phyloP scores from a whole-genome alignment of 2,329 filamentous ascomycete genomes.

The Bipolaris oryzae region DNA sequence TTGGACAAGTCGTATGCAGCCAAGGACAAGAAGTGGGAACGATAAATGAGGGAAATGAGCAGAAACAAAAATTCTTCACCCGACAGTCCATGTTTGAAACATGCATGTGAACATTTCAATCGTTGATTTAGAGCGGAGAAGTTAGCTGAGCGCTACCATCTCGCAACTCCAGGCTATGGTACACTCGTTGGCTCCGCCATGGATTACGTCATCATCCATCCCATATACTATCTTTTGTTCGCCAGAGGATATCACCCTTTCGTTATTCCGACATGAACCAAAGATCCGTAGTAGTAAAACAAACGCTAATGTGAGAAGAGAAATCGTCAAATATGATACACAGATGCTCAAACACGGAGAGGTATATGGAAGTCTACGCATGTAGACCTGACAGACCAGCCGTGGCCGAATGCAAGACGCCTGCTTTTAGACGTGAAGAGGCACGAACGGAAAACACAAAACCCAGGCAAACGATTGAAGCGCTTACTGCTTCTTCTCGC shows the following conservation, averaged over 20 bases:
- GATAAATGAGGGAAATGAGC: background rate
- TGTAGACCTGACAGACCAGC: constrained; percentile 32
- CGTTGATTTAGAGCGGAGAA: constrained; percentile 39
- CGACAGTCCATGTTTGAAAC: background rate
- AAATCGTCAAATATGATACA: constrained; percentile 47
- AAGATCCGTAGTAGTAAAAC: constrained; percentile 38
- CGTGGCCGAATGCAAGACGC: constrained; percentile 47
- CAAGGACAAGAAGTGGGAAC: background rate
- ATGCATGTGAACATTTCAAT: constrained; percentile 17
- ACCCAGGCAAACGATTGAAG: constrained; percentile 23
- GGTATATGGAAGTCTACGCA: constrained; percentile 43
- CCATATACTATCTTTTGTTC: constrained; percentile 23
- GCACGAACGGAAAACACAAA: constrained; percentile 31
- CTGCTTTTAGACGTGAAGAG: constrained; percentile 44
- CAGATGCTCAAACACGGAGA: constrained; percentile 31
- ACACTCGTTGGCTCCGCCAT: constrained; percentile 29
- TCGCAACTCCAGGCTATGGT: constrained; percentile 38
- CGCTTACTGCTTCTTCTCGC: constrained; percentile 73
- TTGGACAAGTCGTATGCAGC: too few relatives aligned
- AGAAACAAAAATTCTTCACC: background rate
- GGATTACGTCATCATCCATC: constrained; percentile 27
- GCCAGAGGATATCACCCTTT: constrained; percentile 29
- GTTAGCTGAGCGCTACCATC: constrained; percentile 39
- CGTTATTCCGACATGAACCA: constrained; percentile 30
- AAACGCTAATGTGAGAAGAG: constrained; percentile 37